Base-by-base conservation (phyloP, 2,329 filamentous ascomycete genomes). In the Trichoderma lentiforme region DNA sequence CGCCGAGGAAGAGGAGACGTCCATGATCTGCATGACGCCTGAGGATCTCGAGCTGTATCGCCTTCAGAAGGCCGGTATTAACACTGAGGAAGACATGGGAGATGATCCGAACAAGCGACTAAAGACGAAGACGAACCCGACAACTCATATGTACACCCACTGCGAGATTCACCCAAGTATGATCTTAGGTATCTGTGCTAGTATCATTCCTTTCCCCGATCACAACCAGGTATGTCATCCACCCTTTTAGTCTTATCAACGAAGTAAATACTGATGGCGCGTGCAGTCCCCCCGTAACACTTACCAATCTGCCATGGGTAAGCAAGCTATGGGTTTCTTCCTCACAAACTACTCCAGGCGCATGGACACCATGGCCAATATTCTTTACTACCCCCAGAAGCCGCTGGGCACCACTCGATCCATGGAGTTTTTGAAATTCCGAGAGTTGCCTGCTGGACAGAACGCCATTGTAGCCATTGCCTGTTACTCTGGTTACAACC, bases 361-460 rank as follows among this genome's bases (percentile, higher is more conserved):
- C 74, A 98, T 99, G 95, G 96, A 99, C 80, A 99, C 96, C 5
- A 99, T 99, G 96, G 93, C 95, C 77, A 99, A 99, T 78, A 97
- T 99, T 80, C 89, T 99, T 4, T 99, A 99, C 83, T 99, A 99
- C 78, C 96, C 96, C 0, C 96, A 99, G 83, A 99, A 99, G 82
- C 96, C 96, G 8, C 88, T 99, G 66, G 96, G 94, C 0, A 98
- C 95, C 1, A 99, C 96, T 21, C 90, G 95, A 75, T 97, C 95
- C 4, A 99, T 99, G 97, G 96, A 99, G 82, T 98, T 97, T 82
- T 86, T 99, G 77, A 97, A 97, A 79, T 99, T 99, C 91, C 90
- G 96, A 83, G 96, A 99, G 82, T 86, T 99, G 72, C 96, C 96
- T 21, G 96, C 96, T 18, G 96, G 96, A 3, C 96, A 99, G 81